Conservation (phyloP, 164 flowering plant genomes). For the Chloranthus sessilifolius region DNA sequence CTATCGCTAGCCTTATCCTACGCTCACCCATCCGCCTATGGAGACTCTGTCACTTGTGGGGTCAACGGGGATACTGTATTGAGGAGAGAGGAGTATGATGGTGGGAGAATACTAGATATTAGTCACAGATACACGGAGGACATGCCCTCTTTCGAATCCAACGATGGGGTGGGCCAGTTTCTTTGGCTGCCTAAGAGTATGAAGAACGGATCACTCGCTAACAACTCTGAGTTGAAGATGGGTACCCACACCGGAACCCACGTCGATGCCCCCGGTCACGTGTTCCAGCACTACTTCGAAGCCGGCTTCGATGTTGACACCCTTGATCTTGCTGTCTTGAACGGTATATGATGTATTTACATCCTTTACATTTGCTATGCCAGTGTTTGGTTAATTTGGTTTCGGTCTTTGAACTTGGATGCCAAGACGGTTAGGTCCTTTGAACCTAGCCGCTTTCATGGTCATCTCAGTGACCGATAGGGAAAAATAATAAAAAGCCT, state of each 20-base stretch:
- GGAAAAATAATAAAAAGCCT: no score
- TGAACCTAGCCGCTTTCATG: no score
- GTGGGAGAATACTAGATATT: constrained; percentile 70
- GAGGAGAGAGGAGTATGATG: constrained; percentile 53
- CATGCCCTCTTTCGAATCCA: constrained; percentile 49
- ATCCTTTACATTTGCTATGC: neutral
- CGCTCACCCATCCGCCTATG: neutral
- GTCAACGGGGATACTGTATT: neutral
- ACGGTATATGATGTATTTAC: constrained; percentile 36
- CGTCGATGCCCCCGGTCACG: constrained; percentile 87
- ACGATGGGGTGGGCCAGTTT: constrained; percentile 60
- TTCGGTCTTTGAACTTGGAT: no score
- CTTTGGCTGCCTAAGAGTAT: constrained; percentile 59
- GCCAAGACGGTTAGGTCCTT: no score
- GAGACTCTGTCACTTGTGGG: constrained; percentile 1
- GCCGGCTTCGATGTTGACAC: constrained; percentile 90
- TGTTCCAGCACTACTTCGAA: constrained; percentile 69
- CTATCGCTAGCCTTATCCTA: no score
- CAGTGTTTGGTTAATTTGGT: neutral
- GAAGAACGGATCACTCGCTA: constrained; percentile 80
- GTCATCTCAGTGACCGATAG: no score
- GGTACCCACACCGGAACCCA: constrained; percentile 87
- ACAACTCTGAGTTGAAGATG: constrained; percentile 69
- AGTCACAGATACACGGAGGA: constrained; percentile 45
- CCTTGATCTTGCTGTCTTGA: constrained; percentile 73